Conservation (phyloP, 495 filamentous ascomycete species). For the Annulohypoxylon maeteangense region DNA sequence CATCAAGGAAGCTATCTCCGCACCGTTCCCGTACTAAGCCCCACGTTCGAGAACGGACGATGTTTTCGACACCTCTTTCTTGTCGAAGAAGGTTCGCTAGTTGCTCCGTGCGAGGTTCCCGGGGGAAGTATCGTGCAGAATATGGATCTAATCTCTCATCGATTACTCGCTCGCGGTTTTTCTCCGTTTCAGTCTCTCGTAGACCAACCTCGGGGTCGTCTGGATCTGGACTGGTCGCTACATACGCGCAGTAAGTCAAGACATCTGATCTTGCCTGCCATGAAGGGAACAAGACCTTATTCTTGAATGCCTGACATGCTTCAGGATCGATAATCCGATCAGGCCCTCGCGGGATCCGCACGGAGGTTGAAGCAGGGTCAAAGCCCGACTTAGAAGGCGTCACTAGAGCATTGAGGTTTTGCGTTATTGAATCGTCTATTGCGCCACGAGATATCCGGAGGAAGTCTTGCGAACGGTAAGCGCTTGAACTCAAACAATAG, state of each 20-base stretch:
- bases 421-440: slow-evolving; percentile 92
- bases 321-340: slow-evolving; percentile 65
- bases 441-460: slow-evolving; percentile 85
- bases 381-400: slow-evolving; percentile 78
- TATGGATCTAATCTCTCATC: slow-evolving; percentile 95
- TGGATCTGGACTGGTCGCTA: slow-evolving; percentile 88
- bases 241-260: slow-evolving; percentile 86
- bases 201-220: slow-evolving; percentile 83
- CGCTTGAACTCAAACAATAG: background rate
- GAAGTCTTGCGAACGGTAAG: slow-evolving; percentile 73
- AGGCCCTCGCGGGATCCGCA: slow-evolving; percentile 62
- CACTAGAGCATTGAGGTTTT: slow-evolving; percentile 90
- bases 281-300: slow-evolving; percentile 83
- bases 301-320: slow-evolving; percentile 77
- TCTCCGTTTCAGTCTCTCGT: slow-evolving; percentile 74
- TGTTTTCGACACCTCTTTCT: slow-evolving; percentile 87
- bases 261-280: slow-evolving; percentile 90
- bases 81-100: slow-evolving; percentile 81
- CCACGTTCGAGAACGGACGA: slow-evolving; percentile 87
- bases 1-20: slow-evolving; percentile 63
- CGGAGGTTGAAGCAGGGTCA: slow-evolving; percentile 79
- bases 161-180: slow-evolving; percentile 78
- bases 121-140: slow-evolving; percentile 82
- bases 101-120: slow-evolving; percentile 84
- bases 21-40: slow-evolving; percentile 82